Conservation (phyloP, 805 yeast species). For the Lipomyces kockii region DNA sequence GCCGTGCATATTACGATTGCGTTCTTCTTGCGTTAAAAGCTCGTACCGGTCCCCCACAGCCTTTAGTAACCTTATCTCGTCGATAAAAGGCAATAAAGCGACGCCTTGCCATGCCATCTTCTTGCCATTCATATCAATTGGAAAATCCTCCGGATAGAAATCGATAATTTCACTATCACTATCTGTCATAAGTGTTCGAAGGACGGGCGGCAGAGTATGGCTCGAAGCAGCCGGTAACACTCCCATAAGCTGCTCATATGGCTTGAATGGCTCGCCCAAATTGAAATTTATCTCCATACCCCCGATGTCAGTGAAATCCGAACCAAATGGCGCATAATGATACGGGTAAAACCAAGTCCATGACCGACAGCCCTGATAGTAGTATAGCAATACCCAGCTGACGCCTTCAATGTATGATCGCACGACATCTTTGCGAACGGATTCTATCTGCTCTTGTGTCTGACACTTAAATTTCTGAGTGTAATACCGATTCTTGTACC, state of each 20-base stretch:
- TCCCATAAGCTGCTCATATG: constrained; percentile 92
- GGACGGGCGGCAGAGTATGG: constrained; percentile 79
- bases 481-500: constrained; percentile 83
- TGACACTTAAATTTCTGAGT: constrained; percentile 67
- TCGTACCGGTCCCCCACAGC: constrained; percentile 70
- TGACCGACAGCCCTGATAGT: constrained; percentile 97
- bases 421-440: constrained; percentile 63
- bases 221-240: constrained; percentile 94
- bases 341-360: constrained; percentile 99
- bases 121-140: constrained; percentile 93
- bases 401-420: constrained; percentile 87
- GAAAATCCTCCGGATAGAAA: constrained; percentile 86
- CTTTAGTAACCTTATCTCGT: constrained; percentile 70
- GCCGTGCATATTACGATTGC: constrained; percentile 68
- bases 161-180: constrained; percentile 83
- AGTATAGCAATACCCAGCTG: constrained; percentile 92
- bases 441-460: constrained; percentile 55
- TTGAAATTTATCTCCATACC: constrained; percentile 58
- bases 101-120: constrained; percentile 96
- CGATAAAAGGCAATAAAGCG: constrained; percentile 87
- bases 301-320: constrained; percentile 68
- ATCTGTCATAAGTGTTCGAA: constrained; percentile 79
- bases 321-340: constrained; percentile 97
- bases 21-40: constrained; percentile 68
- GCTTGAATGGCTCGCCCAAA: constrained; percentile 78